Evolutionary conservation across 1,284 basidiomycete species (phyloP).

Genomic region (Agroathelia rolfsii): DNA sequence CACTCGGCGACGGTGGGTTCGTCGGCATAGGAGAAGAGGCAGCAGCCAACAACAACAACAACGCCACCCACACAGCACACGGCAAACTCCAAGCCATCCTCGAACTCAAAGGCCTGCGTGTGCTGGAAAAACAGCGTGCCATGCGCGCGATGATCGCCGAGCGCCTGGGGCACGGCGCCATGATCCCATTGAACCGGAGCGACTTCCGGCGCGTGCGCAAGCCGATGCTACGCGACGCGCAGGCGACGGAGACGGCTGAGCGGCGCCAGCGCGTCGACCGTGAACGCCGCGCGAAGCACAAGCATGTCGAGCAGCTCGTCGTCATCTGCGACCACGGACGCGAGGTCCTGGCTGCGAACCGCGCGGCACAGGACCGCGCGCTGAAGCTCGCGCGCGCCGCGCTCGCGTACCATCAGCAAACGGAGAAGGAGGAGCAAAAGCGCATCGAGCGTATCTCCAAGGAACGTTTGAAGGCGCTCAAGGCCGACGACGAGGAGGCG

Average conservation of each 20-base stretch:
- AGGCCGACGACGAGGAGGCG: conserved; percentile 97
- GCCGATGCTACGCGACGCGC: conserved; percentile 83
- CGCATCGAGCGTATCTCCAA: conserved; percentile 93
- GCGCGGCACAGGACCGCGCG: conserved; percentile 67
- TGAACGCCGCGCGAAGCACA: conserved; percentile 90
- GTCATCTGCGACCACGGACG: conserved; percentile 84
- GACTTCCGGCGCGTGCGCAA: conserved; percentile 88
- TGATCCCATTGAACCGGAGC: conserved; percentile 83
- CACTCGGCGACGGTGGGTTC: conserved; percentile 69
- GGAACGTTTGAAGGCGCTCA: conserved; percentile 96
- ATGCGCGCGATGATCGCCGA: conserved; percentile 84
- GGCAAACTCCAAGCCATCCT: conserved; percentile 87
- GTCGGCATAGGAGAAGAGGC: conserved; percentile 46
- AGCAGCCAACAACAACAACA: conserved; percentile 22
- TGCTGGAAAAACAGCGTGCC: conserved; percentile 84
- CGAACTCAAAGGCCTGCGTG: conserved; percentile 87
- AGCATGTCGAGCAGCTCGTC: conserved; percentile 89
- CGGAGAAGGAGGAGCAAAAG: conserved; percentile 99
- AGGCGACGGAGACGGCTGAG: conserved; percentile 85
- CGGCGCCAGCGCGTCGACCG: conserved; percentile 88
- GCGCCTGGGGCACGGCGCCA: conserved; percentile 82
- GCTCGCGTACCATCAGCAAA: conserved; percentile 75
- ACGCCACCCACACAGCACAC: conserved; percentile 48
- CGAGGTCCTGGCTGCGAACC: conserved; percentile 58
- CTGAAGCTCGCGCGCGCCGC: conserved; percentile 81